phyloP scores from a whole-genome alignment of 1,284 basidiomycete species.

The Malassezia vespertilionis region DNA sequence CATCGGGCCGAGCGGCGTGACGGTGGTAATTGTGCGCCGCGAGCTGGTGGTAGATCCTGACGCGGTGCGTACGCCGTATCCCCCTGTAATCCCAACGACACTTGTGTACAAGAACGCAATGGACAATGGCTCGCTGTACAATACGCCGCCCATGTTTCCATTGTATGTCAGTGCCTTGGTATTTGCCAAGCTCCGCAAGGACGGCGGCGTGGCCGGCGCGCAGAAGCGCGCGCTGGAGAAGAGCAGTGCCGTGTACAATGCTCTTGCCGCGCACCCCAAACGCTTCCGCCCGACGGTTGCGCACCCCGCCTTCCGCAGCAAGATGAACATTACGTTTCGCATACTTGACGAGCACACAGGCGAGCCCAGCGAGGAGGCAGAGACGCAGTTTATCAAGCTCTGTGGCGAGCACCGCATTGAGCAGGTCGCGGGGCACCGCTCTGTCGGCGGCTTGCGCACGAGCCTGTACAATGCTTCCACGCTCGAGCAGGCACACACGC shows the following conservation, averaged over 20 bases:
- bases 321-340: conserved; percentile 47
- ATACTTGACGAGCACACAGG: conserved; percentile 21
- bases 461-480: conserved; percentile 92
- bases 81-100: conserved; percentile 62
- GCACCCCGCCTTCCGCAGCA: conserved; percentile 30
- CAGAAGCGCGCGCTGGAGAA: conserved; percentile 27
- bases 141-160: conserved; percentile 84
- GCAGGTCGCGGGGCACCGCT: conserved; percentile 37
- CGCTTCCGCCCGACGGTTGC: conserved; percentile 32
- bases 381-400: conserved; percentile 30
- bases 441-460: conserved; percentile 59
- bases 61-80: conserved; percentile 43
- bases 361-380: conserved; percentile 30
- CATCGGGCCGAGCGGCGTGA: conserved; percentile 84
- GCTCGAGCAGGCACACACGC: conserved; percentile 57
- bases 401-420: conserved; percentile 30
- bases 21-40: conserved; percentile 80
- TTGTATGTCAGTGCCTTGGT: conserved; percentile 87
- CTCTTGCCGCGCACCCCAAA: conserved; percentile 26
- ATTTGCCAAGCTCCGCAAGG: conserved; percentile 57
- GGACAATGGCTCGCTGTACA: conserved; percentile 73
- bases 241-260: conserved; percentile 28
- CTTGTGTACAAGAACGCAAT: conserved; percentile 76
- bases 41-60: conserved; percentile 56
- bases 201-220: conserved; percentile 58